Base-by-base conservation (phyloP, 208 protist species). In the Leishmania braziliensis region DNA sequence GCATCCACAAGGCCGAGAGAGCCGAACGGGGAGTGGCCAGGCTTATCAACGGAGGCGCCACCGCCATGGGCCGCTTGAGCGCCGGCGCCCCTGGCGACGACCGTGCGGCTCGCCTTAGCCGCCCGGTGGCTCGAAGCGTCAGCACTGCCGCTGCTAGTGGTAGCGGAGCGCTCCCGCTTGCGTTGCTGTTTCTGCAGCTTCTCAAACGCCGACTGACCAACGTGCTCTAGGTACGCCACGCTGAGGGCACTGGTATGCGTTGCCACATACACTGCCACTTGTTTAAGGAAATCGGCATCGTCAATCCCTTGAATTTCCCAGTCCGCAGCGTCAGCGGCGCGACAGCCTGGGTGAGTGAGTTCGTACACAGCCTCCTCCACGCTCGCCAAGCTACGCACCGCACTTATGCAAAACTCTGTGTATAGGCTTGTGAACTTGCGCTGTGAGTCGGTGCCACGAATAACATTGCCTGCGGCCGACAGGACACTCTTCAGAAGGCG, bases 361-460 rank as follows among this genome's bases (percentile, higher is more conserved):
- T 93, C 91, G 77, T 90, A 93, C 36, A 94, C 84, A 29, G 90
- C 90, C 58, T 95, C 91, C 71, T 96, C 91, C 20, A 95, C 33
- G 65, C 93, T 88, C 16, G 86, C 79, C 54, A 93, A 76, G 53
- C 84, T 86, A 23, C 90, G 76, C 50, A 94, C 39, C 51, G 91
- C 87, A 76, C 81, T 86, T 0, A 79, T 73, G 82, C 91, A 97
- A 80, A 97, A 93, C 77, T 95, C 88, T 1, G 88, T 84, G 79
- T 95, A 95, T 73, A 91, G 81, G 39, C 73, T 82, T 80, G 91
- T 95, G 78, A 97, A 97, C 8, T 84, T 75, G 53, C 89, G 86
- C 78, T 97, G 92, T 23, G 90, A 93, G 79, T 92, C 87, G 0
- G 92, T 97, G 73, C 92, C 93, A 54, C 94, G 93, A 26, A 95